Conservation (phyloP, 257 asterid genomes). For the Scutellaria baicalensis region DNA sequence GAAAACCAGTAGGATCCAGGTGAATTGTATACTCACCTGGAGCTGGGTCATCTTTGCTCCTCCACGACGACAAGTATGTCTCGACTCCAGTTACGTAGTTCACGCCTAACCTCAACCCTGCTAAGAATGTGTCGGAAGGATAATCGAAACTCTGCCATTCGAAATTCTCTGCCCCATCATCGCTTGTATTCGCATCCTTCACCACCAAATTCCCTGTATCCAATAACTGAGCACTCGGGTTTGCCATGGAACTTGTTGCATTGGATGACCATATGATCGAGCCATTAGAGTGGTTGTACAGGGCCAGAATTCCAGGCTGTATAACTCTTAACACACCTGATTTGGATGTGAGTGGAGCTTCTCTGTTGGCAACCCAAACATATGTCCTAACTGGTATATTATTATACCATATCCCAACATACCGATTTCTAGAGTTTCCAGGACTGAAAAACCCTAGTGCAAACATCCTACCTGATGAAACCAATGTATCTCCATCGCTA, state of each 20-base stretch:
- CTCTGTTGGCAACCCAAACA: constrained; percentile 1
- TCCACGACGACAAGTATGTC: background rate
- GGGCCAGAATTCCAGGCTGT: background rate
- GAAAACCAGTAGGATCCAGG: background rate
- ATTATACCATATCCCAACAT: background rate
- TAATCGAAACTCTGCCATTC: background rate
- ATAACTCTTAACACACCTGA: background rate
- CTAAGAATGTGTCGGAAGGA: background rate
- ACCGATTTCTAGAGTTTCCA: background rate
- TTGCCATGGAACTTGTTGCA: background rate
- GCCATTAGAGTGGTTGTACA: background rate
- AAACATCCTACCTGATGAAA: background rate
- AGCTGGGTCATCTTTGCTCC: background rate
- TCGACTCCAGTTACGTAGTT: background rate
- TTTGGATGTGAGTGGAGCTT: background rate
- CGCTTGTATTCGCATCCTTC: background rate
- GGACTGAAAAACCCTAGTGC: background rate
- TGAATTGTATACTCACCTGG: background rate
- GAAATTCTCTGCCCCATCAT: background rate
- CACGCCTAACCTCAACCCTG: background rate
- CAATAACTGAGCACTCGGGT: background rate
- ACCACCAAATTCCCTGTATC: background rate
- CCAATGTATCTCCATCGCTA: background rate
- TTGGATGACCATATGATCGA: background rate
- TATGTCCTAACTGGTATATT: background rate